Evolutionary conservation across 257 asterid species (phyloP).

Genomic region (Nicotiana undulata): DNA sequence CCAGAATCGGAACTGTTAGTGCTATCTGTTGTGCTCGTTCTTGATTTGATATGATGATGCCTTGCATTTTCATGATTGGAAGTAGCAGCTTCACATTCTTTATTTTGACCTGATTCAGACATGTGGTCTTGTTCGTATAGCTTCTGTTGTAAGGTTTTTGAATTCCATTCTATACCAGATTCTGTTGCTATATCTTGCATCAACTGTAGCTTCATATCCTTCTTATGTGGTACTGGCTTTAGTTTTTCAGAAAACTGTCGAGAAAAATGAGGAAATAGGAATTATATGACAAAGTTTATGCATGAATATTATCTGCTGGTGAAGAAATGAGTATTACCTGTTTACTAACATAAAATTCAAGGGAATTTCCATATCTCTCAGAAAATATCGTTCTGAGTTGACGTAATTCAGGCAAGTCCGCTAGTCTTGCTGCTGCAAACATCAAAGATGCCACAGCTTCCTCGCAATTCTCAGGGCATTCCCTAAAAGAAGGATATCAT

Average conservation of each 20-base stretch:
- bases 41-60: slow-evolving; percentile 22
- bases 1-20: neutral
- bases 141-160: slow-evolving; percentile 54
- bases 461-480: slow-evolving; percentile 79
- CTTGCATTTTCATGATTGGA: neutral
- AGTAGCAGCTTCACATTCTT: neutral
- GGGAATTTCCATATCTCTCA: slow-evolving; percentile 52
- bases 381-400: slow-evolving; percentile 59
- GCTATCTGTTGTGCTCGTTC: neutral
- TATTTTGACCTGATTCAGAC: slow-evolving; percentile 16
- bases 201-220: slow-evolving; percentile 53
- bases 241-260: slow-evolving; percentile 56
- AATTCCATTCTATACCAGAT: slow-evolving; percentile 48
- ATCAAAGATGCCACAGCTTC: slow-evolving; percentile 71
- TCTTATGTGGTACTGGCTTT: slow-evolving; percentile 33
- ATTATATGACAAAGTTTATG: neutral
- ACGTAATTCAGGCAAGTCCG: slow-evolving; percentile 83
- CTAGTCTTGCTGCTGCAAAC: slow-evolving; percentile 90
- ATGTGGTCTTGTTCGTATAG: slow-evolving; percentile 16
- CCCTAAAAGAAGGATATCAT: slow-evolving; percentile 26
- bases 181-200: slow-evolving; percentile 66
- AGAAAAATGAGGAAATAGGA: neutral
- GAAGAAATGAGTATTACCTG: slow-evolving; percentile 31
- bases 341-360: slow-evolving; percentile 45
- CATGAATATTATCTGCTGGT: neutral